Conservation (phyloP, 164 flowering plant species). For the Piper longum region DNA sequence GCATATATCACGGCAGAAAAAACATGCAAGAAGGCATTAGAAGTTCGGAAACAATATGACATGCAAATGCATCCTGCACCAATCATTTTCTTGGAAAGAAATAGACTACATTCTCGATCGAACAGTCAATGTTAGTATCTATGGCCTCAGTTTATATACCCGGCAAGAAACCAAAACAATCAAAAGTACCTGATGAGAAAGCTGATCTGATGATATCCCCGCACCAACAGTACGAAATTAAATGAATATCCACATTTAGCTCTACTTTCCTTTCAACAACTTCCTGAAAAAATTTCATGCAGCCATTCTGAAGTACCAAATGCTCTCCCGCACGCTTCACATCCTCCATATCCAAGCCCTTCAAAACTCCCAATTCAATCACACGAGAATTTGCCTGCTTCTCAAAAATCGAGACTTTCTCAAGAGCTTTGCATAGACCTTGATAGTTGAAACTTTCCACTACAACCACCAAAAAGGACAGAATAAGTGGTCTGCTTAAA, state of each 20-base stretch:
- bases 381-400: constrained; percentile 64
- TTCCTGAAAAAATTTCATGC: constrained; percentile 45
- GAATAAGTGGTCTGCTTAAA: neutral
- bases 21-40: no score
- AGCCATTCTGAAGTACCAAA: constrained; percentile 69
- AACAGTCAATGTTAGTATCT: no score
- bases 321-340: constrained; percentile 66
- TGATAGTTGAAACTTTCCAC: constrained; percentile 43
- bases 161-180: neutral
- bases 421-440: constrained; percentile 45
- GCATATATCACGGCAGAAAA: neutral
- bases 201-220: constrained; percentile 78
- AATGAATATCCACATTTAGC: constrained; percentile 41
- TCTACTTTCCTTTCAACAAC: constrained; percentile 28
- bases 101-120: no score
- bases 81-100: no score
- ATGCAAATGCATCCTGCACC: neutral
- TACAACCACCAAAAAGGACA: constrained; percentile 15
- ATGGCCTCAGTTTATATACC: no score
- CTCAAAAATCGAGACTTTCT: constrained; percentile 67
- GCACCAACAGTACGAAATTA: constrained; percentile 93
- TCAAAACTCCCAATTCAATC: constrained; percentile 60
- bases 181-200: constrained; percentile 61
- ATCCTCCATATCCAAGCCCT: constrained; percentile 71
- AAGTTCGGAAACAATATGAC: neutral